These are phyloP conservation scores for Floccularia luteovirens DNA, from an alignment of 768 basidiomycete species.

Conservation along the genomic window DNA sequence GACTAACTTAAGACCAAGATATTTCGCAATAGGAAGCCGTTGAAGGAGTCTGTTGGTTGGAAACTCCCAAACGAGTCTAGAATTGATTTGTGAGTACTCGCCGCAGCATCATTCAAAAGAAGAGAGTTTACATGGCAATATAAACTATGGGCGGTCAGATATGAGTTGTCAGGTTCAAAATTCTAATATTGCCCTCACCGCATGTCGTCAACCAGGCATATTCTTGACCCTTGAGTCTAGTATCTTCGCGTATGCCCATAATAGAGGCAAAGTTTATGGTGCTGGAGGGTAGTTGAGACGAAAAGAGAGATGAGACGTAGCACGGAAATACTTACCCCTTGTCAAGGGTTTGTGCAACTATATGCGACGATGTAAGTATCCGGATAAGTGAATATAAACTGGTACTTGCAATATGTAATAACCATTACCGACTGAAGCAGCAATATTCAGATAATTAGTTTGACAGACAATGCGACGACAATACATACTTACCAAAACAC, in stretches of 20 bases:
- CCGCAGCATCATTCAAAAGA: background rate
- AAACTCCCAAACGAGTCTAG: constrained; percentile 34
- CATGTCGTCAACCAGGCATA: constrained; percentile 43
- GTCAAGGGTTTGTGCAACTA: constrained; percentile 37
- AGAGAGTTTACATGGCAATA: constrained; percentile 24
- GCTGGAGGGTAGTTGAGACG: constrained; percentile 11
- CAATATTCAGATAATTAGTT: background rate
- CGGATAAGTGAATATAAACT: background rate
- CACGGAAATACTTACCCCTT: constrained; percentile 24
- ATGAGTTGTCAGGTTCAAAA: constrained; percentile 2
- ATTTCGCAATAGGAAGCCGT: constrained; percentile 41
- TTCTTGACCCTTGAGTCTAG: constrained; percentile 37
- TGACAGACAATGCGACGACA: background rate
- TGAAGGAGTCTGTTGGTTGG: constrained; percentile 42
- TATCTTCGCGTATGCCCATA: constrained; percentile 37
- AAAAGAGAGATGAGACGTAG: background rate
- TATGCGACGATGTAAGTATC: background rate
- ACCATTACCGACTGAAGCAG: constrained; percentile 30
- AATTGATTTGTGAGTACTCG: background rate
- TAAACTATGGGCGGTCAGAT: constrained; percentile 19
- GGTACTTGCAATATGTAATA: constrained; percentile 30
- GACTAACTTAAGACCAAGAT: constrained; percentile 32
- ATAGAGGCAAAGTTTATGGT: constrained; percentile 39
- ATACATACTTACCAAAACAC: constrained; percentile 25
- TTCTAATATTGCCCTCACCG: constrained; percentile 19